Percentiles rank a stretch among this genome's conserved stretches.
Conservation (phyloP, 371 early-diverging fungal genomes). For the Mortierella sp. region DNA sequence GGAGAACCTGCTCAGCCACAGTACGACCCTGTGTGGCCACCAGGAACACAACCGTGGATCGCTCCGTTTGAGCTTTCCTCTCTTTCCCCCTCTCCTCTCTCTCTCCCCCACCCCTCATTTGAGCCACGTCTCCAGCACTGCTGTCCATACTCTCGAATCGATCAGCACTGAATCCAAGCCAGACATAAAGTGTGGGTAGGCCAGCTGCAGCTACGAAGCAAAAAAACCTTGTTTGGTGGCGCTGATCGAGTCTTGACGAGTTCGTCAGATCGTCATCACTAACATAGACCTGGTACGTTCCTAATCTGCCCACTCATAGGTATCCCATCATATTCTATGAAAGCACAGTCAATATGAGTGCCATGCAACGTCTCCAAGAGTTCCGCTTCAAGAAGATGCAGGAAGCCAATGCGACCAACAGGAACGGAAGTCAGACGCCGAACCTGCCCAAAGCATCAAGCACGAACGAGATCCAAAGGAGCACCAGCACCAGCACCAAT, state of each 20-base stretch:
- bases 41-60: too few species aligned
- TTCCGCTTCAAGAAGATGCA: conserved; percentile 44
- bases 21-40: too few species aligned
- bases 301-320: not conserved
- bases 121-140: not conserved
- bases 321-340: not conserved
- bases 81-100: not conserved
- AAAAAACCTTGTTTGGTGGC: not conserved
- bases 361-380: conserved; percentile 43
- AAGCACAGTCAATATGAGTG: conserved; percentile 24
- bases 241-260: not conserved
- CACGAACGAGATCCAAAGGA: not conserved
- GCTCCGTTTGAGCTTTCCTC: not conserved
- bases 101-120: conserved; percentile 3
- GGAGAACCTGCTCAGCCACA: too few species aligned
- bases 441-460: not conserved
- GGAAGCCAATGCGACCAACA: conserved; percentile 4
- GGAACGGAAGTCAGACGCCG: not conserved
- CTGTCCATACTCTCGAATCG: not conserved
- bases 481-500: conserved; percentile 7
- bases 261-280: too few species aligned
- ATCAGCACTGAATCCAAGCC: too few species aligned
- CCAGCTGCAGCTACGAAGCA: conserved; percentile 1
- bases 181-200: not conserved
- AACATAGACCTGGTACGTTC: not conserved